Base-by-base conservation (phyloP, 2,329 filamentous ascomycete species). In the Plectosphaerella sp. region DNA sequence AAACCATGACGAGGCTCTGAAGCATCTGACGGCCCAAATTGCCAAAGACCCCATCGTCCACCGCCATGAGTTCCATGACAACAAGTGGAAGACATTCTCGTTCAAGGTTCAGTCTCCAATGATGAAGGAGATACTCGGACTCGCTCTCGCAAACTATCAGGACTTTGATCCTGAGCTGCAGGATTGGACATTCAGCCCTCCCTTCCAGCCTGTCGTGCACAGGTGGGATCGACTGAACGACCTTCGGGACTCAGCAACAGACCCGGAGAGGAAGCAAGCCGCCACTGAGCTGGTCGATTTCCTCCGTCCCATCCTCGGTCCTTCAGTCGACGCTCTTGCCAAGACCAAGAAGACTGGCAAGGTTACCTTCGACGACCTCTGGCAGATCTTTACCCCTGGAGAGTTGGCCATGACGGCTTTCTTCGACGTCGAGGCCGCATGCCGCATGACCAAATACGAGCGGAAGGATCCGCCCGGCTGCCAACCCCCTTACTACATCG, bases 381-480 rank as follows among this genome's bases (percentile, higher is more conserved):
- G 67, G 66, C 64, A 69, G 48, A 64, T 71, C 47, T 71, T 70
- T 49, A 56, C 67, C 0, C 68, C 67, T 0, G 57, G 62, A 9
- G 63, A 64, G 16, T 51, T 70, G 3, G 67, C 66, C 7, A 50
- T 61, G 8, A 67, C 65, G 9, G 61, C 52, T 15, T 61, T 67
- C 51, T 65, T 59, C 36, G 67, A 67, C 14, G 61, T 70, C 51
- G 65, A 72, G n/a, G 62, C 65, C 2, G 57, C 71, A 18, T 68
- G 60, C 41, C 67, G 67, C 4, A 67, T 74, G 0, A 60, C 61
- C 6, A 61, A 63, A 43, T 69, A 65, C 49, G 41, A 43, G 41
- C 41, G 41, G 5, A 47, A 62, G 18, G 54, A 56, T 49, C 50
- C 33, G 15, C 33, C 39, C 1, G 11, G 20, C 1, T 49, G 51